Percentiles rank a stretch among this genome's conserved stretches.
Evolutionary conservation across 2,329 filamentous ascomycete genomes (phyloP).

Genomic region (Monosporascus sp.): DNA sequence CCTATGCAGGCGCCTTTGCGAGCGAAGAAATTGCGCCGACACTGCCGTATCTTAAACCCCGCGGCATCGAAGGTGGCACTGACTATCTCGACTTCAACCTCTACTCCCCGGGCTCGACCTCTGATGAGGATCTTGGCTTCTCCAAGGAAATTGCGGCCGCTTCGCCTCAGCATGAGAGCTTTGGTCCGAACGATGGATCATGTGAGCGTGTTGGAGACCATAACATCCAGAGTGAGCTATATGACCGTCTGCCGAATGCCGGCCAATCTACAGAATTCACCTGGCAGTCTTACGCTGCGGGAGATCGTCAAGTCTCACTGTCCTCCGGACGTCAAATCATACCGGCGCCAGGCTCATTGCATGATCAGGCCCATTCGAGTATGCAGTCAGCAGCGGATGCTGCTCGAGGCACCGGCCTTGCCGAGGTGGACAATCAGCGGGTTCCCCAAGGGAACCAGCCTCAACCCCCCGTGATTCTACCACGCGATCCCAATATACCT

Average conservation of each 20-base stretch:
- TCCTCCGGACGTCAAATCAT: neutral
- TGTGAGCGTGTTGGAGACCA: neutral
- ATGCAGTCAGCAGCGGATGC: neutral
- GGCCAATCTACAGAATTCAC: neutral
- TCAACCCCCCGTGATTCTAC: neutral
- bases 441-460: neutral
- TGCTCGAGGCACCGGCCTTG: neutral
- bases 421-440: neutral
- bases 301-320: neutral
- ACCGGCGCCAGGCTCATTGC: neutral
- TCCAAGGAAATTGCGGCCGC: slow-evolving; percentile 18
- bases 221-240: neutral
- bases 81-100: slow-evolving; percentile 53
- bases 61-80: slow-evolving; percentile 30
- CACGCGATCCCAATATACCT: neutral
- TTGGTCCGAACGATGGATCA: neutral
- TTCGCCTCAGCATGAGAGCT: neutral
- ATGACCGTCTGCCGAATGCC: neutral
- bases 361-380: neutral
- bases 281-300: neutral
- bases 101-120: slow-evolving; percentile 43
- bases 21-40: slow-evolving; percentile 6
- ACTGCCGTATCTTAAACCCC: slow-evolving; percentile 38
- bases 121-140: slow-evolving; percentile 41
- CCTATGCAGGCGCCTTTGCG: neutral